phyloP scores from a whole-genome alignment of 257 asterid species.

The Fraxinus excelsior region DNA sequence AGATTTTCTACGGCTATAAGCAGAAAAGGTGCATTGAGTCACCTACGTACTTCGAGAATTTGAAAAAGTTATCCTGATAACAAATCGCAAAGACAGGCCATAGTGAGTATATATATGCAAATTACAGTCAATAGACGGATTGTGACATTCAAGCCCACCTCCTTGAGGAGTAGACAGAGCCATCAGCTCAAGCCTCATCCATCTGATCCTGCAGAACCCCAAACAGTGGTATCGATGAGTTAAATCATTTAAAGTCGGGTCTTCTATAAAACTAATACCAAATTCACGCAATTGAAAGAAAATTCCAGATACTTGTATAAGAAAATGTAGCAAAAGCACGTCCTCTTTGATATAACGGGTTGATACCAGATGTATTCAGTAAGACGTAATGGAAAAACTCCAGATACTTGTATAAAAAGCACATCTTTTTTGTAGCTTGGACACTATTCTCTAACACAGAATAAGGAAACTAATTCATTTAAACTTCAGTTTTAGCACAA shows the following conservation, averaged over 20 bases:
- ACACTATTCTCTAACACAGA: not conserved
- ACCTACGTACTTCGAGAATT: constrained; percentile 16
- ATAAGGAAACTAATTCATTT: not conserved
- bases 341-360: not conserved
- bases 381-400: not conserved
- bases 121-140: constrained; percentile 29
- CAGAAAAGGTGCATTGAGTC: constrained; percentile 6
- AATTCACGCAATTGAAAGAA: not conserved
- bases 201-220: constrained; percentile 52
- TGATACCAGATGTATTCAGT: not conserved
- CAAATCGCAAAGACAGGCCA: constrained; percentile 27
- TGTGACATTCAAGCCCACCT: constrained; percentile 61
- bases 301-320: not conserved
- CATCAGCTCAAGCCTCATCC: constrained; percentile 48
- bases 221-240: not conserved
- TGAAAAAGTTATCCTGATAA: constrained; percentile 19
- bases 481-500: not conserved
- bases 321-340: not conserved
- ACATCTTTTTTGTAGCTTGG: not conserved
- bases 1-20: constrained; percentile 5
- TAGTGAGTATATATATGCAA: constrained; percentile 37
- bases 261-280: not conserved
- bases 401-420: not conserved
- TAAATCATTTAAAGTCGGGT: constrained; percentile 10
- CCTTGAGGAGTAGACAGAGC: constrained; percentile 34